A percentile compares a stretch with the other conserved stretches of the same genome.
Conservation (phyloP, 176 grass and related monocot species). For the Oryza longistaminata region DNA sequence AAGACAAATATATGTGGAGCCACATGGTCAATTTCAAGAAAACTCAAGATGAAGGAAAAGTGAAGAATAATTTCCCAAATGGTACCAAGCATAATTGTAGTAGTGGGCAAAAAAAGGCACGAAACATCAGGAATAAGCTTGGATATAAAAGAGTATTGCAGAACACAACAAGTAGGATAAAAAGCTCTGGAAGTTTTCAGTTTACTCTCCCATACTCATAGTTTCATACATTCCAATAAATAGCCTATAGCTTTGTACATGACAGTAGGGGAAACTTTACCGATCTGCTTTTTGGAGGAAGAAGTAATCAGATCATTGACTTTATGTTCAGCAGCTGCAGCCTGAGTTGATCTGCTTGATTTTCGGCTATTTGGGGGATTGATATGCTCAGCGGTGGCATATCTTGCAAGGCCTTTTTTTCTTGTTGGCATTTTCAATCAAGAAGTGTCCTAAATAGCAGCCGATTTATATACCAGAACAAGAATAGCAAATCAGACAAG, state of each 20-base stretch:
- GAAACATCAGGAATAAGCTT: too few relatives aligned
- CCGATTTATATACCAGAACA: neutral
- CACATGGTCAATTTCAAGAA: neutral
- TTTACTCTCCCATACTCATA: neutral
- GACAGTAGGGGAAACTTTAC: conserved; percentile 35
- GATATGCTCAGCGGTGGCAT: conserved; percentile 48
- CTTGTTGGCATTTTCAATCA: conserved; percentile 75
- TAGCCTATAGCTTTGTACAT: neutral
- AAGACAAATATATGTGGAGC: neutral
- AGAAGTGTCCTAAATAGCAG: conserved; percentile 12
- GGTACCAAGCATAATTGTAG: neutral
- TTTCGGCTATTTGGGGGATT: conserved; percentile 42
- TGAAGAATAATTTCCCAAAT: neutral
- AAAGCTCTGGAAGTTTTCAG: neutral
- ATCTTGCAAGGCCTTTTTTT: conserved; percentile 65
- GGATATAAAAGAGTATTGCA: neutral
- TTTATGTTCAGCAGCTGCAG: conserved; percentile 67
- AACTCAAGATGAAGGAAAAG: neutral
- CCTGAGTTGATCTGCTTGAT: conserved; percentile 53
- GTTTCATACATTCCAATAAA: neutral
- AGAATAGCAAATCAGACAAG: neutral
- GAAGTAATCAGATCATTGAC: conserved; percentile 88
- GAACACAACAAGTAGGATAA: neutral
- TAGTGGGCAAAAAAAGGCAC: too few relatives aligned
- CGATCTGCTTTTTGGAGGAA: conserved; percentile 79